These are phyloP conservation scores for Fusarium solani-melongenae DNA, from an alignment of 2,329 filamentous ascomycete species.

Conservation along the genomic window DNA sequence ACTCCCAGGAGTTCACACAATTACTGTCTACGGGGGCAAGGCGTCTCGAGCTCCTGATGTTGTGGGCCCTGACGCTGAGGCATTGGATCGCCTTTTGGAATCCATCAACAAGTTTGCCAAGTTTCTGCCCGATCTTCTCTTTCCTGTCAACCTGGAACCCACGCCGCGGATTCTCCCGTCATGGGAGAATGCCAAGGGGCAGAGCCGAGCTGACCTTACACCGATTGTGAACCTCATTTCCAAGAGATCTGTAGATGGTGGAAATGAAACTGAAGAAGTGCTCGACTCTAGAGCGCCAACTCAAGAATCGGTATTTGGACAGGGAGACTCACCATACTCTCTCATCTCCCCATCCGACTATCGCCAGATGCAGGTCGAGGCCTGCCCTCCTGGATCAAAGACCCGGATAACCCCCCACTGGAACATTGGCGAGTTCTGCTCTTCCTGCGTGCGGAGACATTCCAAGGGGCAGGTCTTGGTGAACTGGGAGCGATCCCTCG, in stretches of 20 bases:
- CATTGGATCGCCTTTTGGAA: constrained; percentile 61
- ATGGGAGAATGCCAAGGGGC: constrained; percentile 65
- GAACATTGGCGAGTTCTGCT: constrained; percentile 73
- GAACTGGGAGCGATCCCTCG: constrained; percentile 72
- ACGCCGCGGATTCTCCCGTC: constrained; percentile 58
- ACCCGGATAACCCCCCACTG: constrained; percentile 69
- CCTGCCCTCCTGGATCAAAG: constrained; percentile 72
- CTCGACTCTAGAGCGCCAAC: background rate
- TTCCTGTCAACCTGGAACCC: constrained; percentile 80
- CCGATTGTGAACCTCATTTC: constrained; percentile 46
- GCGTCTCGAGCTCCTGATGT: constrained; percentile 56
- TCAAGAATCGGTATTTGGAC: background rate
- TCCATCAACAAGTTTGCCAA: constrained; percentile 79
- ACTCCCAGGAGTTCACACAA: constrained; percentile 57
- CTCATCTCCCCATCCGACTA: constrained; percentile 46
- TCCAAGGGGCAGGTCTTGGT: constrained; percentile 74
- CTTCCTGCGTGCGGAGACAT: constrained; percentile 70
- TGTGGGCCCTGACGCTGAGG: constrained; percentile 46
- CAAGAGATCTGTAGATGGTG: constrained; percentile 34
- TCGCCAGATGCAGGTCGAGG: constrained; percentile 56
- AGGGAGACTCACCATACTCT: background rate
- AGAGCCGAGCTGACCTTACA: constrained; percentile 39
- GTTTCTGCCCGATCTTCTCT: constrained; percentile 83
- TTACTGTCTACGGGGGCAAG: constrained; percentile 73
- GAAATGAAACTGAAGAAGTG: background rate